Evolutionary conservation across 768 basidiomycete species (phyloP).

Genomic region (Holtermannia corniformis): DNA sequence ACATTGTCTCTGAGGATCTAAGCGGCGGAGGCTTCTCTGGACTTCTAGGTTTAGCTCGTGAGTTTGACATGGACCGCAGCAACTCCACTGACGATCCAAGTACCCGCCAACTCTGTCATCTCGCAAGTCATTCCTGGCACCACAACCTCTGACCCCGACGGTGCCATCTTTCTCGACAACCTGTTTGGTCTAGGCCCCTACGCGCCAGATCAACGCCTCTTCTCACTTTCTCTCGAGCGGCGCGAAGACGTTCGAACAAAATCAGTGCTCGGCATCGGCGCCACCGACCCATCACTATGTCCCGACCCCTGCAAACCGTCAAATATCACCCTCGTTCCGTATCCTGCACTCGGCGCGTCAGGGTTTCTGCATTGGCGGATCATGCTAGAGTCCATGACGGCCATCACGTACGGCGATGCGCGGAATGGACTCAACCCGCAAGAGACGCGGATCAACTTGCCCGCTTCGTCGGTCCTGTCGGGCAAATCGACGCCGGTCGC

Average conservation of each 20-base stretch:
- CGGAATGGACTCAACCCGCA: slow-evolving; percentile 15
- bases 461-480: slow-evolving; percentile 17
- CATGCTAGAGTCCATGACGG: slow-evolving; percentile 21
- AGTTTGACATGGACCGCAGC: slow-evolving; percentile 2
- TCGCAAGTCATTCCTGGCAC: slow-evolving; percentile 28
- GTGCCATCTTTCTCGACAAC: slow-evolving; percentile 40
- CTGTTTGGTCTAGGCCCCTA: slow-evolving; percentile 31
- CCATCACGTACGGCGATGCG: slow-evolving; percentile 19
- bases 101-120: slow-evolving; percentile 38
- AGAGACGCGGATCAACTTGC: slow-evolving; percentile 13
- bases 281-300: slow-evolving; percentile 20
- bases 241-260: slow-evolving; percentile 35
- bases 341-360: slow-evolving; percentile 25
- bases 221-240: slow-evolving; percentile 33
- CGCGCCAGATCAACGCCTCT: slow-evolving; percentile 32
- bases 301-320: slow-evolving; percentile 27
- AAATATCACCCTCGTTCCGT: slow-evolving; percentile 32
- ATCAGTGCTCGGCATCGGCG: slow-evolving; percentile 32
- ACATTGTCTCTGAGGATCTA: slow-evolving; percentile 30
- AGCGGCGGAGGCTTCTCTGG: slow-evolving; percentile 31
- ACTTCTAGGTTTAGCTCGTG: slow-evolving; percentile 34
- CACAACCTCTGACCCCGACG: slow-evolving; percentile 35
- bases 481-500: slow-evolving; percentile 26
- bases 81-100: slow-evolving; percentile 1
- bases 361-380: slow-evolving; percentile 38